These are phyloP conservation scores for Pittosporum tobira DNA, from an alignment of 129 eudicot species.

Conservation along the genomic window DNA sequence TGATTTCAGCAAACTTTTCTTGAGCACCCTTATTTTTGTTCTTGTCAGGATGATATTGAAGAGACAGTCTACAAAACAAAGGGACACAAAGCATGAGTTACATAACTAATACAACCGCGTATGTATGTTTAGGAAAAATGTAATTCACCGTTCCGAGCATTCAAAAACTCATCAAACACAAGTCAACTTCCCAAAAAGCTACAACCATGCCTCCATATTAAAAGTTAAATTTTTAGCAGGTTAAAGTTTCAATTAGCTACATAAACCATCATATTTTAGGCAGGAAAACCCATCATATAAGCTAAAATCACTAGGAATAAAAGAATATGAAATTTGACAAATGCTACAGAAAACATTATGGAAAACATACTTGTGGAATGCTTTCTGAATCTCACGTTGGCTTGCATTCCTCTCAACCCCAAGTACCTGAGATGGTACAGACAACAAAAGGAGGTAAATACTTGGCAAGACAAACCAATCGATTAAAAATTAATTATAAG, in stretches of 20 bases:
- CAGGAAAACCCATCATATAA: neutral
- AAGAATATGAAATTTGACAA: conserved; percentile 13
- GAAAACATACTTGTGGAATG: conserved; percentile 86
- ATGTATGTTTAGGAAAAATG: too few relatives aligned
- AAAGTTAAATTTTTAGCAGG: neutral
- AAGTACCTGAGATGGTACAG: conserved; percentile 42
- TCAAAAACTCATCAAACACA: too few relatives aligned
- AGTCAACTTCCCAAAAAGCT: neutral
- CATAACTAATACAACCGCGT: too few relatives aligned
- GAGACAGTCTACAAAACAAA: conserved; percentile 60
- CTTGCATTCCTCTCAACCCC: conserved; percentile 85
- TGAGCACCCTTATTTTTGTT: conserved; percentile 94
- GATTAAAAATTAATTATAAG: too few relatives aligned
- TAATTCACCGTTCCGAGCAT: too few relatives aligned
- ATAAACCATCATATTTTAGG: neutral
- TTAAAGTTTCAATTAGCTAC: neutral
- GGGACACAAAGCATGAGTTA: neutral
- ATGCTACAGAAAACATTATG: neutral
- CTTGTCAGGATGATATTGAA: conserved; percentile 94
- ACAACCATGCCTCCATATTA: too few relatives aligned
- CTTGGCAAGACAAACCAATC: neutral
- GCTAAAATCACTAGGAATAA: neutral
- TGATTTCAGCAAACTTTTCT: conserved; percentile 89
- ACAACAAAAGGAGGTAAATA: neutral
- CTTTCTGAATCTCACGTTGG: conserved; percentile 89